Evolutionary conservation across 208 protist genomes (phyloP).

Genomic region (Trypanosoma mega): DNA sequence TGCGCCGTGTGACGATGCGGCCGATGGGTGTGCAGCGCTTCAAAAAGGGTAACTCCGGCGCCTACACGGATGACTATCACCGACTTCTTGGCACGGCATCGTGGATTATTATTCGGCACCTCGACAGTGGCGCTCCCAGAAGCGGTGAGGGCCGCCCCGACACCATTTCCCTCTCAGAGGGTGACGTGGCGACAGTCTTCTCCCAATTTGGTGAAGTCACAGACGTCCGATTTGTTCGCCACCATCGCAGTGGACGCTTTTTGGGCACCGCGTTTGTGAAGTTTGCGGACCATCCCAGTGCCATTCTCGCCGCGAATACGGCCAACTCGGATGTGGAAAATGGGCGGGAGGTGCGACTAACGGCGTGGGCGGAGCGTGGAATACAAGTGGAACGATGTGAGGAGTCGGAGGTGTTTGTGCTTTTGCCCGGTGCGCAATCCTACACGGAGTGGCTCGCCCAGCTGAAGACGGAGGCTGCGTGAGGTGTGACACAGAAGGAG

Average conservation of each 20-base stretch:
- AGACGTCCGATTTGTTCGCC: slow-evolving; percentile 77
- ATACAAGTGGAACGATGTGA: slow-evolving; percentile 83
- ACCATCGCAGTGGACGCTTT: slow-evolving; percentile 65
- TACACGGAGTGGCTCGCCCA: slow-evolving; percentile 54
- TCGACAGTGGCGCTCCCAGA: slow-evolving; percentile 29
- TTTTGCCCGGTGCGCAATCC: slow-evolving; percentile 25
- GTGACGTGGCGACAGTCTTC: slow-evolving; percentile 84
- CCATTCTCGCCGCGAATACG: slow-evolving; percentile 66
- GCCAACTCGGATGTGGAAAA: slow-evolving; percentile 80
- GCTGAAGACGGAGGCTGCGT: not conserved
- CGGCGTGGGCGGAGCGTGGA: slow-evolving; percentile 29
- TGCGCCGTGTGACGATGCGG: not conserved
- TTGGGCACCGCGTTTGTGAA: slow-evolving; percentile 80
- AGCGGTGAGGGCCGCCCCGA: not conserved
- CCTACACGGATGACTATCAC: slow-evolving; percentile 76
- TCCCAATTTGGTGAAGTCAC: slow-evolving; percentile 85
- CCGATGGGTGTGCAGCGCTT: slow-evolving; percentile 19
- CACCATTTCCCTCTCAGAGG: slow-evolving; percentile 56
- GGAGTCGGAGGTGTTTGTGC: slow-evolving; percentile 45
- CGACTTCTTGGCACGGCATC: slow-evolving; percentile 53
- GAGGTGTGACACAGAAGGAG: too few species aligned
- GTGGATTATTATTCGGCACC: slow-evolving; percentile 71
- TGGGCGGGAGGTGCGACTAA: slow-evolving; percentile 50
- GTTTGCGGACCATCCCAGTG: slow-evolving; percentile 70
- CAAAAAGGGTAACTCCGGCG: slow-evolving; percentile 54